Conservation (phyloP, 2,329 filamentous ascomycete genomes). For the Cercospora zeina region DNA sequence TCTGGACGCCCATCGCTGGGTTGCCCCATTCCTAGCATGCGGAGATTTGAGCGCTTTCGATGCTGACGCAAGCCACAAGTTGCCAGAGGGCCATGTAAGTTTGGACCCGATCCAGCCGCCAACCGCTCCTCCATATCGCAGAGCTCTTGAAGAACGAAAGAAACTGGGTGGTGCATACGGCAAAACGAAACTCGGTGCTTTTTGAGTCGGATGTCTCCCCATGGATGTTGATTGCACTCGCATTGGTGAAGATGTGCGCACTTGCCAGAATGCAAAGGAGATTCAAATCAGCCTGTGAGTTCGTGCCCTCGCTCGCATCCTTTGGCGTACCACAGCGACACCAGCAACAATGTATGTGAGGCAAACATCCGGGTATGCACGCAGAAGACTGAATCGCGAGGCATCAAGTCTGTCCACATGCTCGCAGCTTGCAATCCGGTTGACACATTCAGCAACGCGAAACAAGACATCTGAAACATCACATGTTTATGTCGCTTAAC, state of each 20-base stretch:
- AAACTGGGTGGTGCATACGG: constrained; percentile 74
- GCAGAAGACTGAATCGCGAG: neutral
- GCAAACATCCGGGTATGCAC: neutral
- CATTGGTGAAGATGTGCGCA: constrained; percentile 1
- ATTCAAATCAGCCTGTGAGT: neutral
- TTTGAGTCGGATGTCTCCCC: neutral
- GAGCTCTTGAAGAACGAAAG: constrained; percentile 80
- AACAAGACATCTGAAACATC: neutral
- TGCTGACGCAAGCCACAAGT: constrained; percentile 87
- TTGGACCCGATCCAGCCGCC: constrained; percentile 92
- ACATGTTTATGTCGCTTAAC: neutral
- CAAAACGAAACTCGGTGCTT: constrained; percentile 58
- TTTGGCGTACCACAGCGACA: neutral
- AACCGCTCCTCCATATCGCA: constrained; percentile 92
- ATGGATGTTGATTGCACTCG: neutral
- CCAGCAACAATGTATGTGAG: neutral
- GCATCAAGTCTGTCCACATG: neutral
- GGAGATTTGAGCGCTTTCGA: constrained; percentile 94
- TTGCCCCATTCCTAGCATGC: constrained; percentile 95
- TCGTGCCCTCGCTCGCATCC: neutral
- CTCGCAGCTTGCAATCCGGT: neutral
- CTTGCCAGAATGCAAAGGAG: neutral
- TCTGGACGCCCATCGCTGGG: constrained; percentile 61
- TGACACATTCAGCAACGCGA: neutral
- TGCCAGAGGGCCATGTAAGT: constrained; percentile 82